Conservation (phyloP, 805 yeast species). For the Candida sphagnicola region DNA sequence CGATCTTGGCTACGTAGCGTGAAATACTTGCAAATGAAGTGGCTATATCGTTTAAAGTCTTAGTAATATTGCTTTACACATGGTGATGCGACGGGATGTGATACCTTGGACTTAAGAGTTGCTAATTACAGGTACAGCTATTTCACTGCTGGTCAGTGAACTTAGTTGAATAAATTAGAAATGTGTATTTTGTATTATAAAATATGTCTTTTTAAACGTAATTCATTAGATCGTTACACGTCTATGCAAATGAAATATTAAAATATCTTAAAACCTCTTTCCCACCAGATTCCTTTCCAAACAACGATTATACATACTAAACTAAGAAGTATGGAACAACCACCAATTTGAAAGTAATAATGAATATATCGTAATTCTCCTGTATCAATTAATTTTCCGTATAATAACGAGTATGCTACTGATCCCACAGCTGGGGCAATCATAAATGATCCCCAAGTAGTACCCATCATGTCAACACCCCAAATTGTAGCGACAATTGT, state of each 20-base stretch:
- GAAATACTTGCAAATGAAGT: no score
- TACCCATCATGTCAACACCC: slow-evolving; percentile 86
- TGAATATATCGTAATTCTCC: slow-evolving; percentile 8
- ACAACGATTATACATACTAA: slow-evolving; percentile 17
- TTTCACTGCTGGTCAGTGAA: background rate
- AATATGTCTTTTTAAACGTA: background rate
- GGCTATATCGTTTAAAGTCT: no score
- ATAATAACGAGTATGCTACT: slow-evolving; percentile 60
- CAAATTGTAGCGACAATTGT: slow-evolving; percentile 78
- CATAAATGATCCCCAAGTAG: slow-evolving; percentile 89
- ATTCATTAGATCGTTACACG: background rate
- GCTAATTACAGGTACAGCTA: no score
- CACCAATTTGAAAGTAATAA: slow-evolving; percentile 2
- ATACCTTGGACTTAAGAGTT: no score
- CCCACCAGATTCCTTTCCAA: slow-evolving; percentile 30
- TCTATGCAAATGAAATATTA: slow-evolving; percentile 8
- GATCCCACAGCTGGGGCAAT: slow-evolving; percentile 86
- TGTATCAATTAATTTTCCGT: slow-evolving; percentile 62
- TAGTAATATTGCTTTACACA: no score
- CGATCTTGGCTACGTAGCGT: no score
- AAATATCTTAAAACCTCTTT: slow-evolving; percentile 23
- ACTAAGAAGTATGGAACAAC: slow-evolving; percentile 14
- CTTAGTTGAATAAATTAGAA: no score
- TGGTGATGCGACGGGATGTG: no score
- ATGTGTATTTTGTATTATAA: no score